A percentile compares a stretch with the other conserved stretches of the same genome.
phyloP scores from a whole-genome alignment of 2,329 filamentous ascomycete genomes.

The Phialophora expanda region DNA sequence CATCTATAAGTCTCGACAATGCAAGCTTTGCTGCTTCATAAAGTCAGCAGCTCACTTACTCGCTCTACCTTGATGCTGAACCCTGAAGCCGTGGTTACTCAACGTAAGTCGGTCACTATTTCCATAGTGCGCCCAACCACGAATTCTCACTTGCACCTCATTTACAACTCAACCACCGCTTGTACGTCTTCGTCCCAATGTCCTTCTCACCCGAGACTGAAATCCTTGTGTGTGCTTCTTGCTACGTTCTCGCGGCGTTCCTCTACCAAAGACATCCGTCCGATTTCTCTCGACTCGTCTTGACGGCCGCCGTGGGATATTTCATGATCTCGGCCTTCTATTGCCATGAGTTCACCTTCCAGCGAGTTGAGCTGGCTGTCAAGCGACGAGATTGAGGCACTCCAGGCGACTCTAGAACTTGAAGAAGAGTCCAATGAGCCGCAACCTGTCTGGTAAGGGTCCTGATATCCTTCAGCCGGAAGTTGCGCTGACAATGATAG shows the following conservation, averaged over 20 bases:
- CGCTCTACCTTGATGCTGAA: background rate
- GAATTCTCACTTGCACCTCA: background rate
- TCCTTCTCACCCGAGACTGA: background rate
- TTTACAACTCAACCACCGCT: background rate
- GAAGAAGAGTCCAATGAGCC: background rate
- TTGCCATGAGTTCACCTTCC: constrained; percentile 8
- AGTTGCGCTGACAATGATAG: constrained; percentile 13
- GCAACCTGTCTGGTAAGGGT: constrained; percentile 8
- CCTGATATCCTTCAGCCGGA: background rate
- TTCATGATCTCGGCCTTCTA: background rate
- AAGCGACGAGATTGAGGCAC: constrained; percentile 2
- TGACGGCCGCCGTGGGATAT: background rate
- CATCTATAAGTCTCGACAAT: background rate
- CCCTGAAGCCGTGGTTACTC: background rate
- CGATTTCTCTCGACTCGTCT: background rate
- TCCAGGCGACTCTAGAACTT: background rate
- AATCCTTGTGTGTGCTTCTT: background rate
- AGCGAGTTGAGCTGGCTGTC: constrained; percentile 14
- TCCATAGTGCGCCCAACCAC: background rate
- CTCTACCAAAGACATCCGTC: background rate
- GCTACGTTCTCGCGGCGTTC: background rate
- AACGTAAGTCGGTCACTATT: background rate
- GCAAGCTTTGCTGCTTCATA: background rate
- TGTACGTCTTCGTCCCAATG: background rate
- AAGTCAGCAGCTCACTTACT: background rate